Percentiles rank a stretch among this genome's conserved stretches.
Conservation (phyloP, 2,329 filamentous ascomycete species). For the Pseudogymnoascus sp. region DNA sequence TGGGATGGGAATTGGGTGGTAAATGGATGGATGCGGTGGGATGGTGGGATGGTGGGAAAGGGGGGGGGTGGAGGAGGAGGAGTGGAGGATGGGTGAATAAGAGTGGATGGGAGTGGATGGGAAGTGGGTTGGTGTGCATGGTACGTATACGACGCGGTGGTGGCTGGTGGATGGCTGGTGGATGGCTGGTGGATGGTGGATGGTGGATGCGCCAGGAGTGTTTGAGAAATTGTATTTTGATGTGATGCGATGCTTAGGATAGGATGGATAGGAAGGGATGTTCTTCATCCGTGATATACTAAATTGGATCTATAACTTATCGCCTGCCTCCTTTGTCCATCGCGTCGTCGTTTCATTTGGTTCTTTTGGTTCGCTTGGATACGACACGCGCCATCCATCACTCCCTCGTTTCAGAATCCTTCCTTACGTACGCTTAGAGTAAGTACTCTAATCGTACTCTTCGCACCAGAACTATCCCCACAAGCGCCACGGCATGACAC, state of each 20-base stretch:
- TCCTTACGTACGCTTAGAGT: neutral
- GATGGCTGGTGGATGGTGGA: neutral
- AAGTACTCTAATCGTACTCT: too few species aligned
- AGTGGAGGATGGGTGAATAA: neutral
- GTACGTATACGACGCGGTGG: neutral
- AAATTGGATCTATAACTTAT: neutral
- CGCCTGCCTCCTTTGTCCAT: neutral
- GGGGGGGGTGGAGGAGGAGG: neutral
- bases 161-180: neutral
- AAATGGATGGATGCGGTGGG: neutral
- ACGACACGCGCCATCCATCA: neutral
- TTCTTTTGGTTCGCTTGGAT: neutral
- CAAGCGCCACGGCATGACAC: neutral
- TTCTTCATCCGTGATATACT: too few species aligned
- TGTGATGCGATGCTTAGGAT: neutral
- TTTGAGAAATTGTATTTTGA: neutral
- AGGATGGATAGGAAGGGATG: neutral
- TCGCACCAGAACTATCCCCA: neutral
- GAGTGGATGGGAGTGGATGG: neutral
- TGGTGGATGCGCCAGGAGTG: neutral
- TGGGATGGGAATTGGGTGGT: neutral
- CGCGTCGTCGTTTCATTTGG: too few species aligned
- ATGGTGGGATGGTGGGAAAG: neutral
- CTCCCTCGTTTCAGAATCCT: slow-evolving; percentile 1
- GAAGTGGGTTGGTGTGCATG: neutral